These are phyloP conservation scores for Candida methanosorbosa DNA, from an alignment of 805 yeast species.

Conservation along the genomic window DNA sequence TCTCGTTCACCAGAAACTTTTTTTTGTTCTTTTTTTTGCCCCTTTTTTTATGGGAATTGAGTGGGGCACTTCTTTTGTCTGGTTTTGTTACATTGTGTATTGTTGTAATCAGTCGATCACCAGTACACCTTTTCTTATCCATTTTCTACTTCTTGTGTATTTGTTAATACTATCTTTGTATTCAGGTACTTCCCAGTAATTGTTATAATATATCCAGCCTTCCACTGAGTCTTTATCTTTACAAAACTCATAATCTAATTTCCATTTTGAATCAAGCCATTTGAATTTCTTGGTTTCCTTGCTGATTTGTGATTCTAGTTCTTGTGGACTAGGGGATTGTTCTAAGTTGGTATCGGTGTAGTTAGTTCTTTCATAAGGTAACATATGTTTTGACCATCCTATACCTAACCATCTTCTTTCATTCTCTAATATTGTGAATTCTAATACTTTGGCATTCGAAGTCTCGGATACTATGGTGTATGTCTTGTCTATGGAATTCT, in stretches of 20 bases:
- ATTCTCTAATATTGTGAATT: conserved; percentile 45
- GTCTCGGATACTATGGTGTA: not conserved
- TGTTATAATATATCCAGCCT: conserved; percentile 51
- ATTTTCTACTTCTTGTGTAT: conserved; percentile 43
- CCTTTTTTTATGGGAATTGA: no score
- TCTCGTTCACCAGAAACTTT: no score
- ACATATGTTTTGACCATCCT: conserved; percentile 45
- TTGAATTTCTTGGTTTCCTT: conserved; percentile 38
- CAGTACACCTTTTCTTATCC: conserved; percentile 49
- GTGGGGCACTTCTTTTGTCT: no score
- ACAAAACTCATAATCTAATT: conserved; percentile 31
- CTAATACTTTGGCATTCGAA: conserved; percentile 31
- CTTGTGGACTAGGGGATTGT: conserved; percentile 3
- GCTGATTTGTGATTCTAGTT: no score
- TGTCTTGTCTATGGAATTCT: conserved; percentile 1
- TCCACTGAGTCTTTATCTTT: conserved; percentile 24
- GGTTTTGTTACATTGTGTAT: no score
- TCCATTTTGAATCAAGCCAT: conserved; percentile 51
- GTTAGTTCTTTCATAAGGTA: conserved; percentile 44
- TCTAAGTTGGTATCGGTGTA: conserved; percentile 30
- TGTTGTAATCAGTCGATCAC: no score
- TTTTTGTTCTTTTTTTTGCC: not conserved
- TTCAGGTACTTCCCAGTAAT: conserved; percentile 36
- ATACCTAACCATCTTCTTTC: conserved; percentile 56
- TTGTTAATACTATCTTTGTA: conserved; percentile 36